Percentiles rank a stretch among this genome's conserved stretches.
phyloP scores from a whole-genome alignment of 139 green algal species.

The Spirogloea muscicola region DNA sequence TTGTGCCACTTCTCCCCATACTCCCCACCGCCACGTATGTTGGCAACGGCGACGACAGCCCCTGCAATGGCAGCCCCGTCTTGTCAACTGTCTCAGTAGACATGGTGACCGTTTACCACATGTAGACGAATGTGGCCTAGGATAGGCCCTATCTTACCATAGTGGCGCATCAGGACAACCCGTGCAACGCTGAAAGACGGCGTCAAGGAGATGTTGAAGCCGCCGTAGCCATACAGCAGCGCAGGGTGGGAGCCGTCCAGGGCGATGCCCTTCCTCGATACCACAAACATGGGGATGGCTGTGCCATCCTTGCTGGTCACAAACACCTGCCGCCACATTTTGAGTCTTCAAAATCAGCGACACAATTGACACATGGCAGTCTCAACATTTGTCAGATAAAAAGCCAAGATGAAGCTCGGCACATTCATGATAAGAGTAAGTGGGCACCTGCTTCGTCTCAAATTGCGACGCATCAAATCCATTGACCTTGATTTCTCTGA shows the following conservation, averaged over 20 bases:
- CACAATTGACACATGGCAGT: too few relatives aligned
- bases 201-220: slow-evolving; percentile 86
- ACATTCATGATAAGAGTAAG: too few relatives aligned
- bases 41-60: slow-evolving; percentile 54
- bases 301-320: slow-evolving; percentile 69
- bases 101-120: too few relatives aligned
- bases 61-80: too few relatives aligned
- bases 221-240: slow-evolving; percentile 89
- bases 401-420: too few relatives aligned
- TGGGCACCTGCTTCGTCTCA: slow-evolving; percentile 58
- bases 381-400: too few relatives aligned
- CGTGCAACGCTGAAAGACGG: slow-evolving; percentile 69
- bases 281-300: slow-evolving; percentile 47
- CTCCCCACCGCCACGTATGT: slow-evolving; percentile 84
- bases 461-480: slow-evolving; percentile 65
- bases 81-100: too few relatives aligned
- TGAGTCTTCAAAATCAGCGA: too few relatives aligned
- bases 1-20: slow-evolving; percentile 85
- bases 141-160: too few relatives aligned
- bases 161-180: slow-evolving; percentile 58
- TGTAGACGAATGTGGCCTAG: too few relatives aligned
- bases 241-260: slow-evolving; percentile 65
- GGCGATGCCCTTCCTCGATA: slow-evolving; percentile 52
- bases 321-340: slow-evolving; percentile 79
- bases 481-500: slow-evolving; percentile 64